These are phyloP conservation scores for Penicillium polonicum DNA, from an alignment of 2,329 filamentous ascomycete species.

Conservation along the genomic window DNA sequence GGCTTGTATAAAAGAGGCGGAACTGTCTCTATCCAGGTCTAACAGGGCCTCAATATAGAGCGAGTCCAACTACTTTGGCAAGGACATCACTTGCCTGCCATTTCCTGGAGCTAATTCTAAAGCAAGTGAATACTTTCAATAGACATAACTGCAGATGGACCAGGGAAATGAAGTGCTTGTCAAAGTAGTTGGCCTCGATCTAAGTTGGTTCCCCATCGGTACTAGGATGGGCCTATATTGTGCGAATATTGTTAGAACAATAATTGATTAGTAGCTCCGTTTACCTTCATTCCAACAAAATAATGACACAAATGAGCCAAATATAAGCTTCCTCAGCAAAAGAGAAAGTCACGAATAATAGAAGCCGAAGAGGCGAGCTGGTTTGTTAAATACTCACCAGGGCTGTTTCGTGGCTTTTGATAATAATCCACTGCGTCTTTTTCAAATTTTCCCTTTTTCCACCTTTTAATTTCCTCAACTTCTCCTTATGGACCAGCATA, in stretches of 20 bases:
- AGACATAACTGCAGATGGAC: neutral
- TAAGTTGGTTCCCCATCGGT: neutral
- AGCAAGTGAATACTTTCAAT: neutral
- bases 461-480: neutral
- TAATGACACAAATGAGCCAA: neutral
- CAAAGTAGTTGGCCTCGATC: conserved; percentile 2
- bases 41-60: neutral
- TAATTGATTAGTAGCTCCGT: too few relatives aligned
- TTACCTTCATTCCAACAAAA: neutral
- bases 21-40: neutral
- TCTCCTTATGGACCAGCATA: neutral
- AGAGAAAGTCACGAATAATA: neutral
- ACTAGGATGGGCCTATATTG: neutral
- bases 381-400: neutral
- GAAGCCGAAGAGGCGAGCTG: neutral
- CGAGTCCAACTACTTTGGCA: neutral
- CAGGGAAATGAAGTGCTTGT: neutral
- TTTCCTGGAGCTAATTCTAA: neutral
- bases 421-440: neutral
- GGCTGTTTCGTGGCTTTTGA: neutral
- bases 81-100: neutral
- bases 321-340: neutral
- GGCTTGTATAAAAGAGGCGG: neutral
- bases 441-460: neutral
- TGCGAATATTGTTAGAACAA: neutral